phyloP scores from a whole-genome alignment of 805 yeast species.

The Sugiyamaella qingdaonensis region DNA sequence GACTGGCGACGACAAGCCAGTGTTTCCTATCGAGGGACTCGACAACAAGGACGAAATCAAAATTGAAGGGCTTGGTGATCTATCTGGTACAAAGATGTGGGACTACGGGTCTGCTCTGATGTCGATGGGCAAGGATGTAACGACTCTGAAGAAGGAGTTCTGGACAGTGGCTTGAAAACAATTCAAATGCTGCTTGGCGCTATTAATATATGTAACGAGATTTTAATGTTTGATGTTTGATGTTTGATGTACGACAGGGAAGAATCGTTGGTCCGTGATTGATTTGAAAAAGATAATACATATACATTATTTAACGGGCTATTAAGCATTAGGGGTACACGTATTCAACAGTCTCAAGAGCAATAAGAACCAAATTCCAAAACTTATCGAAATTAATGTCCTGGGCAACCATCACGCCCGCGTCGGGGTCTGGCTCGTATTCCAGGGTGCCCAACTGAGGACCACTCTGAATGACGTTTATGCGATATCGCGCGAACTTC shows the following conservation, averaged over 20 bases:
- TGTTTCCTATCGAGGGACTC: constrained; percentile 14
- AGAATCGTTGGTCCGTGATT: background rate
- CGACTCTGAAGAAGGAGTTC: constrained; percentile 22
- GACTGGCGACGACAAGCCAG: constrained; percentile 1
- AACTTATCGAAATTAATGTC: constrained; percentile 40
- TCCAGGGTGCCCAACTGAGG: constrained; percentile 29
- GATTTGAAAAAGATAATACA: constrained; percentile 1
- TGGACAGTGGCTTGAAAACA: constrained; percentile 22
- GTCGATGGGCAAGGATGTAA: constrained; percentile 22
- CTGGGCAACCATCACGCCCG: constrained; percentile 40
- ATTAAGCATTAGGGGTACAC: constrained; percentile 11
- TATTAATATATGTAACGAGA: background rate
- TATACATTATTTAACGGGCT: too few relatives aligned
- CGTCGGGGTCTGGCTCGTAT: constrained; percentile 12
- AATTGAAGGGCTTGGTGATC: constrained; percentile 17
- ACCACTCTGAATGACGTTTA: constrained; percentile 23
- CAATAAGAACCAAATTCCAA: constrained; percentile 43
- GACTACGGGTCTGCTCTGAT: constrained; percentile 24
- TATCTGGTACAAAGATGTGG: constrained; percentile 19
- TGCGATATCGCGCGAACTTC: constrained; percentile 14
- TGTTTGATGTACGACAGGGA: too few relatives aligned
- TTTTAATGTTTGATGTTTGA: background rate
- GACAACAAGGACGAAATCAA: constrained; percentile 9
- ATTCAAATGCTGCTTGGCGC: background rate
- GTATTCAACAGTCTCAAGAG: constrained; percentile 38